These are phyloP conservation scores for Sporothrix pseudoabietina DNA, from an alignment of 2,329 filamentous ascomycete species.

Conservation along the genomic window DNA sequence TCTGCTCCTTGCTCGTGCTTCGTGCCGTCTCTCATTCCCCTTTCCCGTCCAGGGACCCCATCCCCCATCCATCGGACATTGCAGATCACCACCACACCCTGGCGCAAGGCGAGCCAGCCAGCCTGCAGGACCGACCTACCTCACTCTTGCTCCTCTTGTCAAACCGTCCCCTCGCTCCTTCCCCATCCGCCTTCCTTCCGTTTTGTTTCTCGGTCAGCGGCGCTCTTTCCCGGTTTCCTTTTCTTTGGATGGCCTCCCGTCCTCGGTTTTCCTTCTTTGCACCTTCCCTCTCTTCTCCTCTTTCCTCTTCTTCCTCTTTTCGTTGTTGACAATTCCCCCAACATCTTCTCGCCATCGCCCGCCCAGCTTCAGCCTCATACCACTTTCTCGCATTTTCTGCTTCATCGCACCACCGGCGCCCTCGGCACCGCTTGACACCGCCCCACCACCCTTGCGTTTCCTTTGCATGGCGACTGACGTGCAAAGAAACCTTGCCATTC, in stretches of 20 bases:
- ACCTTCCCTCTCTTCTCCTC: neutral
- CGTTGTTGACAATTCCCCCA: neutral
- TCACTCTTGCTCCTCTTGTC: constrained; percentile 1
- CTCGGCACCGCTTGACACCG: constrained; percentile 15
- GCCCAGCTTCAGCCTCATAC: neutral
- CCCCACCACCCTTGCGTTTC: constrained; percentile 18
- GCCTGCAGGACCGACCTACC: neutral
- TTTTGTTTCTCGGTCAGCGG: constrained; percentile 20
- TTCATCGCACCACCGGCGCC: neutral
- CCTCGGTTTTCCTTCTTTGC: neutral
- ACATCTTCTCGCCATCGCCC: neutral
- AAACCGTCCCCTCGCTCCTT: constrained; percentile 19
- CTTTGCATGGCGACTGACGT: constrained; percentile 5
- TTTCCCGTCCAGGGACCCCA: constrained; percentile 11
- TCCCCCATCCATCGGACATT: constrained; percentile 12
- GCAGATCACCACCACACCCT: constrained; percentile 28
- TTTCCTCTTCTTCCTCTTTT: neutral
- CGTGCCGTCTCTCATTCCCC: constrained; percentile 2
- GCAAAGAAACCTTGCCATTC: constrained; percentile 2
- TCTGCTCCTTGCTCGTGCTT: neutral
- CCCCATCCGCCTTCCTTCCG: constrained; percentile 25
- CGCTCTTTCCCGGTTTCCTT: constrained; percentile 20
- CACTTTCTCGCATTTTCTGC: neutral
- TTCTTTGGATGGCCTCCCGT: neutral
- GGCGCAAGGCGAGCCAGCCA: constrained; percentile 16